phyloP scores from a whole-genome alignment of 192 early-diverging fungal genomes.

The Coemansia reversa region DNA sequence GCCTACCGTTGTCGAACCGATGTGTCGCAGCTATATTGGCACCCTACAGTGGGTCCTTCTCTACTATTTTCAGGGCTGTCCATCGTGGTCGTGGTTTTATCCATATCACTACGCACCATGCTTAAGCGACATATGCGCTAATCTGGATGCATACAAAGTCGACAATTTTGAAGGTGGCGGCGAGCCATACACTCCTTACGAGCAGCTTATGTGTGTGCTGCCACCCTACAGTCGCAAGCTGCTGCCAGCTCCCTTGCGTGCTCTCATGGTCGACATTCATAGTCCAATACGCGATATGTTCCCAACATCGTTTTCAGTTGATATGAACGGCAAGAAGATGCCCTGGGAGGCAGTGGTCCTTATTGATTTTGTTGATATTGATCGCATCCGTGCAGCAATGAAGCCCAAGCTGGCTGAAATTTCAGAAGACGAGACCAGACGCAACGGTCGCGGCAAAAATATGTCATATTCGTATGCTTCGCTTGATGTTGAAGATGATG shows the following conservation, averaged over 20 bases:
- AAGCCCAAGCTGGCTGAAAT: constrained; percentile 61
- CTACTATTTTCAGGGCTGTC: constrained; percentile 95
- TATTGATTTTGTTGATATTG: constrained; percentile 94
- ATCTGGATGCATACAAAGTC: constrained; percentile 60
- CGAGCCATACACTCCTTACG: constrained; percentile 89
- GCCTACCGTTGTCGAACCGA: constrained; percentile 47
- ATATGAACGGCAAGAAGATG: constrained; percentile 98
- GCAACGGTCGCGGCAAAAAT: constrained; percentile 63
- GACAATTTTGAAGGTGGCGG: constrained; percentile 69
- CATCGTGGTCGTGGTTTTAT: constrained; percentile 98
- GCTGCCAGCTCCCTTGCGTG: constrained; percentile 78
- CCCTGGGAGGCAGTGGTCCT: constrained; percentile 99
- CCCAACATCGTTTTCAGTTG: constrained; percentile 85
- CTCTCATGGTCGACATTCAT: constrained; percentile 77
- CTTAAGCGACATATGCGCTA: constrained; percentile 73
- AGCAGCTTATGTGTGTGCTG: constrained; percentile 98
- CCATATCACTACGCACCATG: constrained; percentile 97
- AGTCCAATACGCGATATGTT: constrained; percentile 97
- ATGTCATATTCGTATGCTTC: constrained; percentile 63
- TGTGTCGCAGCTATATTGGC: constrained; percentile 80
- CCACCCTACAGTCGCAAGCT: constrained; percentile 82
- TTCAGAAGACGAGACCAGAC: constrained; percentile 58
- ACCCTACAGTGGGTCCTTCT: constrained; percentile 97
- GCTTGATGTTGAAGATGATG: constrained; percentile 32
- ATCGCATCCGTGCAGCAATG: constrained; percentile 82